These are phyloP conservation scores for Infundibulicybe gibba DNA, from an alignment of 768 basidiomycete species.

Conservation along the genomic window DNA sequence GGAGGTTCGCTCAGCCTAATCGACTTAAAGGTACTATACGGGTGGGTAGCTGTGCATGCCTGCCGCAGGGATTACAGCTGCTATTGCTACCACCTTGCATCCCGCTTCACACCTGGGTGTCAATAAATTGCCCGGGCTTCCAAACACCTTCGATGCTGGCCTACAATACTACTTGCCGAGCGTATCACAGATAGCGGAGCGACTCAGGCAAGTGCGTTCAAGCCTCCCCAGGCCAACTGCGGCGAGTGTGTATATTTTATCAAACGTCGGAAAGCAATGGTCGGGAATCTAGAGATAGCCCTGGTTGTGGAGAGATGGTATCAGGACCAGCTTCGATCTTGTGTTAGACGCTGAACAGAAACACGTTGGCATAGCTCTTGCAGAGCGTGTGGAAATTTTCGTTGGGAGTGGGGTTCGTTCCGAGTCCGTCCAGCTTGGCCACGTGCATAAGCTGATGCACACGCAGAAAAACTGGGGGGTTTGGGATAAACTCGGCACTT, in stretches of 20 bases:
- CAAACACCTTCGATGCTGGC: slow-evolving; percentile 36
- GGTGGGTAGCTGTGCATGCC: slow-evolving; percentile 51
- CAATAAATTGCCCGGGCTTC: slow-evolving; percentile 36
- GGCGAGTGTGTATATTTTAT: slow-evolving; percentile 32
- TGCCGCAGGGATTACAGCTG: slow-evolving; percentile 55
- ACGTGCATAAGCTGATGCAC: no score
- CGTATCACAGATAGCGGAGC: slow-evolving; percentile 30
- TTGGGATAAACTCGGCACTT: no score
- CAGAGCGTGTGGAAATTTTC: slow-evolving; percentile 54
- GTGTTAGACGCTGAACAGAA: slow-evolving; percentile 39
- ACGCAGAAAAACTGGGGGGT: no score
- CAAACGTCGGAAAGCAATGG: slow-evolving; percentile 47
- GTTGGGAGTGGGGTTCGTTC: slow-evolving; percentile 56
- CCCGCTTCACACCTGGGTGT: slow-evolving; percentile 43
- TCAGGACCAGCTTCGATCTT: slow-evolving; percentile 38
- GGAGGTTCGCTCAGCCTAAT: no score
- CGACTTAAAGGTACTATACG: no score
- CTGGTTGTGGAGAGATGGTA: slow-evolving; percentile 46
- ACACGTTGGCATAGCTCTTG: slow-evolving; percentile 43
- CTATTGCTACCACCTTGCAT: slow-evolving; percentile 48
- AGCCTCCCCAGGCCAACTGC: slow-evolving; percentile 17
- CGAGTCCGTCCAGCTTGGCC: no score
- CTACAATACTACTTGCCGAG: slow-evolving; percentile 33
- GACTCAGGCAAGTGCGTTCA: slow-evolving; percentile 24
- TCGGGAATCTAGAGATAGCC: slow-evolving; percentile 31